Conservation (phyloP, 192 early-diverging fungal genomes). For the Coemansia reversa region DNA sequence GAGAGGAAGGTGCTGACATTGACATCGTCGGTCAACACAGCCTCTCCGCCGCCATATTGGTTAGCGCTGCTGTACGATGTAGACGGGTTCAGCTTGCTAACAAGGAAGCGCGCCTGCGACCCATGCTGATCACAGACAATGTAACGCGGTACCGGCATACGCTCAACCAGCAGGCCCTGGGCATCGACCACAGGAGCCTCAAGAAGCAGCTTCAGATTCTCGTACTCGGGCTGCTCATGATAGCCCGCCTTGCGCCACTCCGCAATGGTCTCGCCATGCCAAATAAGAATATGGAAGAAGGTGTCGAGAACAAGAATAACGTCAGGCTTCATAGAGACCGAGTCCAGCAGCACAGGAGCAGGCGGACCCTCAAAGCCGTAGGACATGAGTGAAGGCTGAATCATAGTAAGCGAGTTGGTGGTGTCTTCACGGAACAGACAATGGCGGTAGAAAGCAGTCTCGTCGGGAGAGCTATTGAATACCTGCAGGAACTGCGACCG, state of each 20-base stretch:
- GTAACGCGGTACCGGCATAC: slow-evolving; percentile 97
- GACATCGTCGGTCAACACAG: slow-evolving; percentile 98
- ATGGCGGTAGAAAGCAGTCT: slow-evolving; percentile 86
- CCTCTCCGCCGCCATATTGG: slow-evolving; percentile 80
- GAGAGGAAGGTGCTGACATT: slow-evolving; percentile 97
- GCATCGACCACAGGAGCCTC: slow-evolving; percentile 89
- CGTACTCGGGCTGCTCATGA: slow-evolving; percentile 92
- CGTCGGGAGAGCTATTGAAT: slow-evolving; percentile 99
- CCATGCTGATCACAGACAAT: slow-evolving; percentile 96
- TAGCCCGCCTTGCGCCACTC: slow-evolving; percentile 96
- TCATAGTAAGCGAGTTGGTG: slow-evolving; percentile 98
- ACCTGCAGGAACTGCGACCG: slow-evolving; percentile 97
- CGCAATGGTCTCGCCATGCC: slow-evolving; percentile 97
- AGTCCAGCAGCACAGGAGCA: slow-evolving; percentile 92
- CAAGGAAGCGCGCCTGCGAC: slow-evolving; percentile 97
- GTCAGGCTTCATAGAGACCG: slow-evolving; percentile 96
- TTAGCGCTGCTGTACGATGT: slow-evolving; percentile 83
- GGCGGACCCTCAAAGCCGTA: slow-evolving; percentile 85
- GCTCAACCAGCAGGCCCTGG: slow-evolving; percentile 88
- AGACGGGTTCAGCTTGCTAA: slow-evolving; percentile 97
- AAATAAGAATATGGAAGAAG: slow-evolving; percentile 99
- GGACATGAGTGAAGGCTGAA: slow-evolving; percentile 95
- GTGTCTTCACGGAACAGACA: slow-evolving; percentile 93
- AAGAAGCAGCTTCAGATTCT: slow-evolving; percentile 88
- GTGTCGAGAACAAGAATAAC: slow-evolving; percentile 92